Conservation (phyloP, 179 eudicot species). For the Patellifolia procumbens region DNA sequence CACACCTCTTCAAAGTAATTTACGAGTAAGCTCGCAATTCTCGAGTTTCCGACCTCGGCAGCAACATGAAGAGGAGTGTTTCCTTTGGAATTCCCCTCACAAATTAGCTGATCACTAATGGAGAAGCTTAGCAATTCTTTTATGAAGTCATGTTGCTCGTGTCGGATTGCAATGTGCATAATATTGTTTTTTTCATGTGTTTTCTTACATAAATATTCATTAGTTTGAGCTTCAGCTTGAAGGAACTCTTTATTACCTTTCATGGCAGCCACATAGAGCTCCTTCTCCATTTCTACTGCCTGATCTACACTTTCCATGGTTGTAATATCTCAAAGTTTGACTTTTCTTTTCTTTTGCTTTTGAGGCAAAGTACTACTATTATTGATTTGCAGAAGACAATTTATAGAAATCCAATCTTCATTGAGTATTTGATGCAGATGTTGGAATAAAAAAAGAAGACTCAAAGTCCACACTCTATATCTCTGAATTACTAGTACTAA, state of each 20-base stretch:
- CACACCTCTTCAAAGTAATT: neutral
- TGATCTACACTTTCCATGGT: neutral
- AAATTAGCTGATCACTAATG: neutral
- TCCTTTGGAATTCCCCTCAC: neutral
- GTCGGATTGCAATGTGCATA: constrained; percentile 9
- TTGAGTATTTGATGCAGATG: no score
- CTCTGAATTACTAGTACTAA: no score
- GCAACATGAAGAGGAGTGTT: constrained; percentile 22
- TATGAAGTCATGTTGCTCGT: neutral
- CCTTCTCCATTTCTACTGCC: constrained; percentile 5
- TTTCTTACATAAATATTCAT: neutral
- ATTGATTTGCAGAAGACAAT: no score
- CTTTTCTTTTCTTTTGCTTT: no score
- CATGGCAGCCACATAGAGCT: constrained; percentile 14
- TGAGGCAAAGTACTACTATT: no score
- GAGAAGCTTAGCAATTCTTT: neutral
- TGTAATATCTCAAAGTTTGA: neutral
- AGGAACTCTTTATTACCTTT: constrained; percentile 5
- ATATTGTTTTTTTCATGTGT: constrained; percentile 10
- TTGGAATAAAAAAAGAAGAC: no score
- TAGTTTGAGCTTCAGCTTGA: neutral
- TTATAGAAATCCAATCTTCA: no score
- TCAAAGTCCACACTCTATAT: no score
- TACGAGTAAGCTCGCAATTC: neutral
- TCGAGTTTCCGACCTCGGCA: constrained; percentile 3